Conservation (phyloP, 2,329 filamentous ascomycete genomes). For the Ambrosiella beaveri region DNA sequence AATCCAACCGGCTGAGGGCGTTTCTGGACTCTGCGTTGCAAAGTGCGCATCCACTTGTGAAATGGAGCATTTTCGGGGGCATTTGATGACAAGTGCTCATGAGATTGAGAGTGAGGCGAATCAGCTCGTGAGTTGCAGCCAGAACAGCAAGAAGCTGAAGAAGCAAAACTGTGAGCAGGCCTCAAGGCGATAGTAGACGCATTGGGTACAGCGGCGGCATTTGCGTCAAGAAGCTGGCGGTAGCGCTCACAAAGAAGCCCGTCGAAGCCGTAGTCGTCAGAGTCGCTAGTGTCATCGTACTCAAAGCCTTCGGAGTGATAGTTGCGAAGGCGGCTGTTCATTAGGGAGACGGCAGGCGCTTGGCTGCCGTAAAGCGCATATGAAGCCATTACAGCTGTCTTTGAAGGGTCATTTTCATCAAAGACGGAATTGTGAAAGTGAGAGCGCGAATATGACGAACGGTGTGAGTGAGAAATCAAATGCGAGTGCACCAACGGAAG, state of each 20-base stretch:
- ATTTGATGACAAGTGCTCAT: neutral
- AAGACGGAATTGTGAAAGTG: slow-evolving; percentile 11
- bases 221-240: neutral
- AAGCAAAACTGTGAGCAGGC: neutral
- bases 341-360: slow-evolving; percentile 6
- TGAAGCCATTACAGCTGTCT: slow-evolving; percentile 12
- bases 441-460: slow-evolving; percentile 10
- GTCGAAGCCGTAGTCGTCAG: neutral
- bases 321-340: neutral
- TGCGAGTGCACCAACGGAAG: slow-evolving; percentile 9
- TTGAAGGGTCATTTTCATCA: slow-evolving; percentile 12
- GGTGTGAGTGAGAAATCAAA: slow-evolving; percentile 6
- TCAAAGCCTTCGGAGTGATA: slow-evolving; percentile 5
- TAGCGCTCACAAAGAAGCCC: neutral
- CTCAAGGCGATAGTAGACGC: slow-evolving; percentile 1
- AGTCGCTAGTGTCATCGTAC: slow-evolving; percentile 3
- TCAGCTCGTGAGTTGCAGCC: neutral
- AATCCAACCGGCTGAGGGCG: slow-evolving; percentile 19
- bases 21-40: slow-evolving; percentile 40
- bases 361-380: slow-evolving; percentile 13
- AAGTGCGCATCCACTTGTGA: slow-evolving; percentile 53
- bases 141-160: neutral
- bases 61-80: slow-evolving; percentile 28
- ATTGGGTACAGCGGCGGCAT: neutral
- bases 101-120: neutral